Percentiles rank a stretch among this genome's conserved stretches.
Evolutionary conservation across 148 eudicot species (phyloP).

Genomic region (Chenopodium quinoa): DNA sequence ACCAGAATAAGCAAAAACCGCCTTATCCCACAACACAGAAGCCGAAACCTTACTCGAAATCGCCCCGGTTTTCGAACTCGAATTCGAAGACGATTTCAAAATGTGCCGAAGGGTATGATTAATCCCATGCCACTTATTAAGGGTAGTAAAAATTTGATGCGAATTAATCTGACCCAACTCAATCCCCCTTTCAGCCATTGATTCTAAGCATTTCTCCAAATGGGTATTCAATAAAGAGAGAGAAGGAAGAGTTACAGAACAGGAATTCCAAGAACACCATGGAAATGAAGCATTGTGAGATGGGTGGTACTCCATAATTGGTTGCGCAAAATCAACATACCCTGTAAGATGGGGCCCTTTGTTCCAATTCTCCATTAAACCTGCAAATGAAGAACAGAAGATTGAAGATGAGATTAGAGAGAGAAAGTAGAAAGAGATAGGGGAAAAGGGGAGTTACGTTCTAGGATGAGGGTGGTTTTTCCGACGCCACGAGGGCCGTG

Average conservation of each 20-base stretch:
- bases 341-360: conserved; percentile 79
- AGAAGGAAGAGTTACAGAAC: conserved; percentile 47
- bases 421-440: neutral
- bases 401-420: neutral
- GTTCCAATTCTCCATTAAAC: conserved; percentile 77
- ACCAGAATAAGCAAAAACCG: conserved; percentile 53
- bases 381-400: conserved; percentile 29
- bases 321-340: conserved; percentile 76
- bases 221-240: conserved; percentile 48
- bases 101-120: conserved; percentile 47
- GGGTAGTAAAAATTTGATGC: conserved; percentile 64
- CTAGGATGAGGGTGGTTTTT: conserved; percentile 90
- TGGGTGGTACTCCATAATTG: conserved; percentile 65
- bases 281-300: conserved; percentile 68
- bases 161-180: conserved; percentile 69
- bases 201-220: conserved; percentile 67
- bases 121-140: conserved; percentile 76
- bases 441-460: conserved; percentile 42
- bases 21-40: conserved; percentile 72
- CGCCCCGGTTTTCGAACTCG: conserved; percentile 21
- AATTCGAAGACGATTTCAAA: conserved; percentile 20
- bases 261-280: conserved; percentile 60
- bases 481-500: conserved; percentile 98
- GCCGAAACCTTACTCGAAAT: conserved; percentile 34
- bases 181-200: conserved; percentile 62